These are phyloP conservation scores for Xenoacremonium recifei DNA, from an alignment of 2,329 filamentous ascomycete genomes.

Conservation along the genomic window DNA sequence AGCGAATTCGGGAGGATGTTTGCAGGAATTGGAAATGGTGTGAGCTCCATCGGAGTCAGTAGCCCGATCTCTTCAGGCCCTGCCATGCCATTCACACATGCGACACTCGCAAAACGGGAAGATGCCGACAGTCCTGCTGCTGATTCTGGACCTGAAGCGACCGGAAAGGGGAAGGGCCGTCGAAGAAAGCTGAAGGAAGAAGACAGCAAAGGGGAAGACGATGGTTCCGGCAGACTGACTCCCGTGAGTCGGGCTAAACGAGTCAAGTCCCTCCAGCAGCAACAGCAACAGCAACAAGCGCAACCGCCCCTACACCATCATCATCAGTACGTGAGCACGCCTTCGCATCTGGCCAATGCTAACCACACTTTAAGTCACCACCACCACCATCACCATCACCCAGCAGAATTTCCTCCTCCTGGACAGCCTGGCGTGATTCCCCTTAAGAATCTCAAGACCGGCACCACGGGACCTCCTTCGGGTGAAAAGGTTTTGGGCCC, in stretches of 20 bases:
- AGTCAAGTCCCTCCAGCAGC: slow-evolving; percentile 69
- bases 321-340: slow-evolving; percentile 55
- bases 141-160: slow-evolving; percentile 43
- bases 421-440: slow-evolving; percentile 41
- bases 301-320: no score
- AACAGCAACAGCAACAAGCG: no score
- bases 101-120: slow-evolving; percentile 49
- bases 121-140: slow-evolving; percentile 45
- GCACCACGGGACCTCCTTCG: slow-evolving; percentile 44
- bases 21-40: slow-evolving; percentile 74
- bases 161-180: slow-evolving; percentile 50
- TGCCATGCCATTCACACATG: slow-evolving; percentile 45
- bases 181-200: slow-evolving; percentile 77
- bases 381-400: slow-evolving; percentile 61
- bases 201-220: slow-evolving; percentile 63
- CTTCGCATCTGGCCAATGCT: slow-evolving; percentile 13
- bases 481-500: slow-evolving; percentile 37
- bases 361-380: slow-evolving; percentile 40
- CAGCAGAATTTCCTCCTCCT: slow-evolving; percentile 43
- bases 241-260: slow-evolving; percentile 62
- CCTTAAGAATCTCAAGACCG: slow-evolving; percentile 50
- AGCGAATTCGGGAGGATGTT: slow-evolving; percentile 95
- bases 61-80: slow-evolving; percentile 46
- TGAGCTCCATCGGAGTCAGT: slow-evolving; percentile 48
- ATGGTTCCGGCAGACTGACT: slow-evolving; percentile 60